A percentile compares a stretch with the other conserved stretches of the same genome.
Conservation (phyloP, 2,329 filamentous ascomycete species). For the Fusarium neocosmosporiellum region DNA sequence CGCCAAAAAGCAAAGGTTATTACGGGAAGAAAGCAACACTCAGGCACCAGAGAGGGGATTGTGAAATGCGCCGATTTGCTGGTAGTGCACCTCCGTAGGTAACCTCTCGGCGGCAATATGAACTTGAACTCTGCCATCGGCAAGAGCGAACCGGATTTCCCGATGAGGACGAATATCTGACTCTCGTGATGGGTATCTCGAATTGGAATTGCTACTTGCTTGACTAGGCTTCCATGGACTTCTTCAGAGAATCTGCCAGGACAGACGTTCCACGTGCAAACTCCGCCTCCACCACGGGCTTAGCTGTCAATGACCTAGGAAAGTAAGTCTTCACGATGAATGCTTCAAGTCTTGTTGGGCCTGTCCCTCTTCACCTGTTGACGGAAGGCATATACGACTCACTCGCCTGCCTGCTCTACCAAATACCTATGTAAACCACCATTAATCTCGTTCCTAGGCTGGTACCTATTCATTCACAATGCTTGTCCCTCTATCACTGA, state of each 20-base stretch:
- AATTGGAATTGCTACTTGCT: background rate
- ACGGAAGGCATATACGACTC: background rate
- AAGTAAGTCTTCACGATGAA: background rate
- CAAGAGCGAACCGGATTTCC: background rate
- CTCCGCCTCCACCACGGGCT: background rate
- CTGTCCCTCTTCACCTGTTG: background rate
- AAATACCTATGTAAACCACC: background rate
- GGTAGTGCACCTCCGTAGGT: background rate
- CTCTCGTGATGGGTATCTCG: background rate
- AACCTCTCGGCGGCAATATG: background rate
- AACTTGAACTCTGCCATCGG: background rate
- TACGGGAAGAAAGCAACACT: background rate
- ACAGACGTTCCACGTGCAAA: background rate
- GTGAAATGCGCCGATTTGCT: background rate
- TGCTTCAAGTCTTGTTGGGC: background rate
- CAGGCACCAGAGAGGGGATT: background rate
- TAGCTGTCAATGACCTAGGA: background rate
- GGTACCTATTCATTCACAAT: background rate
- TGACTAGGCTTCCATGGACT: background rate
- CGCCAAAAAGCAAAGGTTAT: slow-evolving; percentile 4
- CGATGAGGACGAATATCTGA: background rate
- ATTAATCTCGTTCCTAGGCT: background rate
- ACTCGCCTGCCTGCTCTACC: background rate
- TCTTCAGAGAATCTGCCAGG: background rate
- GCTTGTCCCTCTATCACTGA: background rate